Conservation (phyloP, 441 rosid species). For the Monsonia emarginata region DNA sequence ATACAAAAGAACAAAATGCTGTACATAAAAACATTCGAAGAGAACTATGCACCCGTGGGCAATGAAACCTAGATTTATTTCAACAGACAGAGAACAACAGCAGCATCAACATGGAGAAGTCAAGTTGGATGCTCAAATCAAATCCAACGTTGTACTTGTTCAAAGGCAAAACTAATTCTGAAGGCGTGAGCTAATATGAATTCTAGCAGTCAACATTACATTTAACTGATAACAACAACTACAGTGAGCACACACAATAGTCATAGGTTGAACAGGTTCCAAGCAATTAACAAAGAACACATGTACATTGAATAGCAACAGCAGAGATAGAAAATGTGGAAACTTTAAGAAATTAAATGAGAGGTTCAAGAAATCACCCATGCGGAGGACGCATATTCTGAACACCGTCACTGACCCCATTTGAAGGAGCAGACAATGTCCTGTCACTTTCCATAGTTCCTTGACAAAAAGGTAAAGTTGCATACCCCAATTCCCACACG, state of each 20-base stretch:
- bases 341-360: not conserved
- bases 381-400: conserved; percentile 46
- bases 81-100: not conserved
- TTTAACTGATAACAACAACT: no score
- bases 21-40: not conserved
- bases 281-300: not conserved
- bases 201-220: not conserved
- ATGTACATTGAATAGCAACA: not conserved
- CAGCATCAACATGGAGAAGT: not conserved
- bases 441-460: conserved; percentile 66
- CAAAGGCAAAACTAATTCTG: not conserved
- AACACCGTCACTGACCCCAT: conserved; percentile 41
- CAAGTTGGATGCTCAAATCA: not conserved
- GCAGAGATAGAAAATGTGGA: not conserved
- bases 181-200: not conserved
- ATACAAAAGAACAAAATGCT: not conserved
- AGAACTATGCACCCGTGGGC: not conserved
- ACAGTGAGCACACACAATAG: no score
- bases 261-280: not conserved
- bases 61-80: not conserved
- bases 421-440: conserved; percentile 39
- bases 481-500: conserved; percentile 51
- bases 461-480: conserved; percentile 29
- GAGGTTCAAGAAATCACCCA: conserved; percentile 42
- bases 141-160: not conserved